These are phyloP conservation scores for Phialophora chinensis DNA, from an alignment of 2,329 filamentous ascomycete genomes.

Conservation along the genomic window DNA sequence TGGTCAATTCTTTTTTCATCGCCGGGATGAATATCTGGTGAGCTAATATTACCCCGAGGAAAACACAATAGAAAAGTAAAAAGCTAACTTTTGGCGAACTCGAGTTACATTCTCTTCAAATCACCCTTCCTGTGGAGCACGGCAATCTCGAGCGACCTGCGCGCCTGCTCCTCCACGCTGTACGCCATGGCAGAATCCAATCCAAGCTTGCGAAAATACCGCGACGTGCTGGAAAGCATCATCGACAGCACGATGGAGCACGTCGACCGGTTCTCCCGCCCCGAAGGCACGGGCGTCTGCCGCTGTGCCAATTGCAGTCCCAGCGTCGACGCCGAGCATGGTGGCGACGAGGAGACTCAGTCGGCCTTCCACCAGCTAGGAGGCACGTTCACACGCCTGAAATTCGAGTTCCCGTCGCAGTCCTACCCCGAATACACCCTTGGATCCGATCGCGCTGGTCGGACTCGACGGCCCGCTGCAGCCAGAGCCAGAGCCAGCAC, in stretches of 20 bases:
- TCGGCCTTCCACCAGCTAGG: constrained; percentile 13
- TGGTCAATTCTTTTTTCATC: constrained; percentile 7
- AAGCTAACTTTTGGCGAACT: not conserved
- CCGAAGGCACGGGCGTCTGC: constrained; percentile 1
- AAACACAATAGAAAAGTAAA: not conserved
- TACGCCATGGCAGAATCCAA: constrained; percentile 7
- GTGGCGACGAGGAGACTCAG: not conserved
- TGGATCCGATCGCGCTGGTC: too few relatives aligned
- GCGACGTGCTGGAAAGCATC: constrained; percentile 10
- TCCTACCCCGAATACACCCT: too few relatives aligned
- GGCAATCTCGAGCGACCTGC: constrained; percentile 2
- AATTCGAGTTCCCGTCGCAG: not conserved
- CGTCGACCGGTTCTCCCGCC: not conserved
- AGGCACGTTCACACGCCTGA: not conserved
- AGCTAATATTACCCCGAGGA: too few relatives aligned
- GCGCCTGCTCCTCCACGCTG: constrained; percentile 9
- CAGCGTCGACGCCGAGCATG: not conserved
- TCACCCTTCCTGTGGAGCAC: constrained; percentile 3
- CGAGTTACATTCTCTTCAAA: constrained; percentile 9
- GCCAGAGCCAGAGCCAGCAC: too few relatives aligned
- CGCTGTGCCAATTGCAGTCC: constrained; percentile 2
- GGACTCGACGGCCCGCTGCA: too few relatives aligned
- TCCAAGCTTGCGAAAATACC: not conserved
- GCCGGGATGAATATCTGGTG: constrained; percentile 11
- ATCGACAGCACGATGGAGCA: constrained; percentile 15